phyloP scores from a whole-genome alignment of 148 eudicot species.

The Camellia granthamiana region DNA sequence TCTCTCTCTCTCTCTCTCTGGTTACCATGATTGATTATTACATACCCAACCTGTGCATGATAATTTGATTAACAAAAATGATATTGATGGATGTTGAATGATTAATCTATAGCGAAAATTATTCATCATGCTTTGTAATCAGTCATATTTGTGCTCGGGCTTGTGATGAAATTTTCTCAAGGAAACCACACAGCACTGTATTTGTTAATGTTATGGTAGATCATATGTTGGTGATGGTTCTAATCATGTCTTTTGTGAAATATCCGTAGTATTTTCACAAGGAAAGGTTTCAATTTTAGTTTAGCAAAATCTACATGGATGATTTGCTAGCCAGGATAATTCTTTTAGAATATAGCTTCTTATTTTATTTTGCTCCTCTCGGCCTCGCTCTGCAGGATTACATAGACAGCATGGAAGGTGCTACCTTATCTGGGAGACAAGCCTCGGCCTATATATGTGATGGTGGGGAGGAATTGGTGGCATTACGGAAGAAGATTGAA shows the following conservation, averaged over 20 bases:
- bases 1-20: background rate
- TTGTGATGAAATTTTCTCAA: background rate
- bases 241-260: background rate
- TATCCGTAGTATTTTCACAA: background rate
- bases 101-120: background rate
- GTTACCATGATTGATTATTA: background rate
- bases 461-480: conserved; percentile 75
- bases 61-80: background rate
- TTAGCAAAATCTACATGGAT: background rate
- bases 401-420: conserved; percentile 99
- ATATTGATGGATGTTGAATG: background rate
- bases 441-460: conserved; percentile 84
- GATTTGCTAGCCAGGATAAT: background rate
- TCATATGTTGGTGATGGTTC: background rate
- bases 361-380: background rate
- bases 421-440: conserved; percentile 93
- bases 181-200: background rate
- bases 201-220: background rate
- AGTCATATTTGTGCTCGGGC: background rate
- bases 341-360: background rate
- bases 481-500: conserved; percentile 50
- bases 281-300: background rate
- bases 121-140: background rate
- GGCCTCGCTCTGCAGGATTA: conserved; percentile 56
- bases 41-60: background rate